Evolutionary conservation across 2,329 filamentous ascomycete species (phyloP).

Genomic region (Rutstroemia sp.): DNA sequence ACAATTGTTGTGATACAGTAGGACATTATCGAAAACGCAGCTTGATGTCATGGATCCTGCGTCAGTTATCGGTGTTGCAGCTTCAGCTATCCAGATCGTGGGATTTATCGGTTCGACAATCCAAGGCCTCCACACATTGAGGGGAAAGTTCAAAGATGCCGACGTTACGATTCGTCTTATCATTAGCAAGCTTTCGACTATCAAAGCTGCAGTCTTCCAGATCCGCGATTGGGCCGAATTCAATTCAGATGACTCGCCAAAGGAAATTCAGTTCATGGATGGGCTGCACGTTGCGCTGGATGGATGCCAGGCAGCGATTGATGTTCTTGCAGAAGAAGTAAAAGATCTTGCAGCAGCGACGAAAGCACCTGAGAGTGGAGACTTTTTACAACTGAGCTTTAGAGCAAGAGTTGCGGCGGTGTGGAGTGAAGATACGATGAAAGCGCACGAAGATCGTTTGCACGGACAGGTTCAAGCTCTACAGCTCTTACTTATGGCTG

Average conservation of each 20-base stretch:
- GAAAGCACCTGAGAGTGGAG: neutral
- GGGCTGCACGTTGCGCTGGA: constrained; percentile 30
- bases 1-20: no score
- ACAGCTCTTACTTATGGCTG: constrained; percentile 11
- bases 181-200: constrained; percentile 9
- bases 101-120: constrained; percentile 8
- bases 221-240: constrained; percentile 13
- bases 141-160: constrained; percentile 10
- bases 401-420: neutral
- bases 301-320: constrained; percentile 31
- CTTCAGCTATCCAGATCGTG: constrained; percentile 3
- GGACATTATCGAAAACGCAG: no score
- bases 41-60: constrained; percentile 2
- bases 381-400: neutral
- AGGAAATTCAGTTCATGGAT: constrained; percentile 25
- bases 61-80: constrained; percentile 1
- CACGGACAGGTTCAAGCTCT: constrained; percentile 11
- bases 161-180: constrained; percentile 10
- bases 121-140: constrained; percentile 9
- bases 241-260: constrained; percentile 13
- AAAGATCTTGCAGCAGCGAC: neutral
- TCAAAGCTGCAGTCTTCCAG: constrained; percentile 10
- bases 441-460: constrained; percentile 8
- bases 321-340: constrained; percentile 31
- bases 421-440: constrained; percentile 12